These are phyloP conservation scores for Tylopilus felleus DNA, from an alignment of 768 basidiomycete species.

Conservation along the genomic window DNA sequence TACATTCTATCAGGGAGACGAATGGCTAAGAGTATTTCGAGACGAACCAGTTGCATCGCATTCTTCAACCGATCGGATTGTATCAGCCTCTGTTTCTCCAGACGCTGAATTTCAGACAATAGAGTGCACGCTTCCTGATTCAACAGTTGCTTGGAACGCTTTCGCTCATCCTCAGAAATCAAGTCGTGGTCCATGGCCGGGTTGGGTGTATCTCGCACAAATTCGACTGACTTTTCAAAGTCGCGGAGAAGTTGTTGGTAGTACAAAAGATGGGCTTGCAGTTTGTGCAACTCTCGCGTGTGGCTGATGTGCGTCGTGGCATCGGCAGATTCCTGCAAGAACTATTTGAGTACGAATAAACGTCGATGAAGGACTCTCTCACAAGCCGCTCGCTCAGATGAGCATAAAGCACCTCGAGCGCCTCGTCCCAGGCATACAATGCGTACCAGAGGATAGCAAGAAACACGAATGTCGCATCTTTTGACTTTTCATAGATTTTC, in stretches of 20 bases:
- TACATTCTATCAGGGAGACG: not conserved
- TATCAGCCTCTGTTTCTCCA: slow-evolving; percentile 26
- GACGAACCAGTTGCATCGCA: slow-evolving; percentile 30
- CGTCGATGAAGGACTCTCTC: not conserved
- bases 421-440: slow-evolving; percentile 61
- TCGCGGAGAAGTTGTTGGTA: slow-evolving; percentile 54
- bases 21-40: not conserved
- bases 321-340: slow-evolving; percentile 42
- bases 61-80: slow-evolving; percentile 31
- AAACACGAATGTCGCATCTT: slow-evolving; percentile 33
- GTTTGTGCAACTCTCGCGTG: slow-evolving; percentile 52
- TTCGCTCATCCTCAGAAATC: slow-evolving; percentile 8
- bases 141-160: slow-evolving; percentile 11
- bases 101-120: slow-evolving; percentile 44
- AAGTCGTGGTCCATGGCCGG: slow-evolving; percentile 39
- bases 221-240: slow-evolving; percentile 49
- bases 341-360: not conserved
- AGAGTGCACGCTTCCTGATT: slow-evolving; percentile 19
- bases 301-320: slow-evolving; percentile 36
- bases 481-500: slow-evolving; percentile 30
- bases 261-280: slow-evolving; percentile 57
- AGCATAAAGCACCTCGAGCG: slow-evolving; percentile 48
- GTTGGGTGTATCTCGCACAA: slow-evolving; percentile 47
- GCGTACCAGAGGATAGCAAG: slow-evolving; percentile 54
- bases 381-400: slow-evolving; percentile 49